Conservation (phyloP, 129 eudicot species). For the Saussurea involucrata region DNA sequence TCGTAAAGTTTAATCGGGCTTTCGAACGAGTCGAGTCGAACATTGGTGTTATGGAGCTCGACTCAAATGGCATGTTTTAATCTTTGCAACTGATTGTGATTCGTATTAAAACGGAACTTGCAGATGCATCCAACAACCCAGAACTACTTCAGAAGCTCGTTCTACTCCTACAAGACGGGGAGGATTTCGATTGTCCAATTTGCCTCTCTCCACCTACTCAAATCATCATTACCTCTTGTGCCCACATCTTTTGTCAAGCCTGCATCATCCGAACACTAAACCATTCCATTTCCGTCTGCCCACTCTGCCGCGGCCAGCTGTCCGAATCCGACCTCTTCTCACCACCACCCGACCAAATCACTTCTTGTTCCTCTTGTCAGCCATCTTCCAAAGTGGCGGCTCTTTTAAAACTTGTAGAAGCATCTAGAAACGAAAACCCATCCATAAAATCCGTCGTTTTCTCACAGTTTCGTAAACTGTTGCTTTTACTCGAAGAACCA, state of each 20-base stretch:
- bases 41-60: too few species aligned
- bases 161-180: conserved; percentile 68
- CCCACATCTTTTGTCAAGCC: conserved; percentile 70
- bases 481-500: conserved; percentile 74
- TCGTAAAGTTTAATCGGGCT: too few species aligned
- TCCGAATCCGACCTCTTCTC: conserved; percentile 66
- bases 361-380: conserved; percentile 23
- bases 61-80: not conserved
- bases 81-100: not conserved
- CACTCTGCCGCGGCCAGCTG: conserved; percentile 70
- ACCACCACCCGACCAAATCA: conserved; percentile 45
- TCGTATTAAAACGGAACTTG: not conserved
- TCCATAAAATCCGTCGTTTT: conserved; percentile 61
- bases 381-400: conserved; percentile 61
- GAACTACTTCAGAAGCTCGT: conserved; percentile 58
- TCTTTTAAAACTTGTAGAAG: conserved; percentile 54
- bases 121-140: conserved; percentile 84
- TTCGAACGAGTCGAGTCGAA: too few species aligned
- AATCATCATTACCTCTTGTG: conserved; percentile 69
- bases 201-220: conserved; percentile 84
- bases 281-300: conserved; percentile 59
- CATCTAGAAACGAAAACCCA: conserved; percentile 42
- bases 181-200: conserved; percentile 88
- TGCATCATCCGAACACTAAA: conserved; percentile 72
- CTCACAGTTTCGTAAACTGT: conserved; percentile 70